Base-by-base conservation (phyloP, 176 grass and related monocot species). In the Avena atlantica region DNA sequence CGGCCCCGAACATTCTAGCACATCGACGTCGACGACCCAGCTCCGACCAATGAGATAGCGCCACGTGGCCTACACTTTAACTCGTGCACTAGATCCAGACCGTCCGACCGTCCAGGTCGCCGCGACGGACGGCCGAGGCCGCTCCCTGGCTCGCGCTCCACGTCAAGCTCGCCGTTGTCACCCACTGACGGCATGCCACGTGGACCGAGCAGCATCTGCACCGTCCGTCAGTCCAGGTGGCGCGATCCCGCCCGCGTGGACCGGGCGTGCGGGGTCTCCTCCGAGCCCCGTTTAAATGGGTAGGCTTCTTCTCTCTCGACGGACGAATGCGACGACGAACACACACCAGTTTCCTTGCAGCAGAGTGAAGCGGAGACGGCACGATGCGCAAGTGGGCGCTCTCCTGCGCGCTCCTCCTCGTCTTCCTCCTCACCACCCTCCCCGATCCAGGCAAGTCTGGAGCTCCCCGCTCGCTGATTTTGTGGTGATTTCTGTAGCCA, bases 321-420 rank as follows among this genome's bases (percentile, higher is more conserved):
- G 8, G 71, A 52, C n/a, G 29, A 80, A 78, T 19, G 70, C 70
- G 78, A 82, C 81, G 52, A 84, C 82, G 45, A 47, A 47, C 37
- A 3, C 81, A 17, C 73, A 20, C 84, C 81, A 57, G 78, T 74
- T 67, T 1, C 6, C 20, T 73, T 48, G 74, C 55, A 73, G 78
- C 70, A 21, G 85, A 83, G 80, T 74, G 80, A 84, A 77, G 86
- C 77, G 79, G 61, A 44, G 48, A 2, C 12, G 25, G 70, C 83
- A 59, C 81, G 62, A 98, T 98, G 96, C 86, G 93, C 34, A 98
- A 91, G 90, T 96, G 90, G 92, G 92, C 90, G 65, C 83, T 98
- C 75, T 88, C 90, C 52, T 87, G 86, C 78, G 89, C 89, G 75
- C 90, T 98, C 31, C 93, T 98, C 79, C 92, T 98, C 58, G 82